Evolutionary conservation across 495 filamentous ascomycete genomes (phyloP).

Genomic region (Aspergillus panamensis): DNA sequence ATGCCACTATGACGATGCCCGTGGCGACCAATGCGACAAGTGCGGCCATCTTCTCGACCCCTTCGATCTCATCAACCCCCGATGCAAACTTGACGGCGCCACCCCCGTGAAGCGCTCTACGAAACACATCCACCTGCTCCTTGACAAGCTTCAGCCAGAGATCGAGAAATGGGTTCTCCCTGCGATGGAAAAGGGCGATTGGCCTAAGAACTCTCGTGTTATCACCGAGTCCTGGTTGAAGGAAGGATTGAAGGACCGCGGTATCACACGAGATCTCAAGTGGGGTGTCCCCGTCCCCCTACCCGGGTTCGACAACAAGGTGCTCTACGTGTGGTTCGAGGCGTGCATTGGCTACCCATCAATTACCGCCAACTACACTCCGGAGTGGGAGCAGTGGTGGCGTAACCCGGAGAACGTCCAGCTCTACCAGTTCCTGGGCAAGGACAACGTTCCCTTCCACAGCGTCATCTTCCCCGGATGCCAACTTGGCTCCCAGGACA

Average conservation of each 20-base stretch:
- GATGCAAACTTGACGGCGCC: constrained; percentile 81
- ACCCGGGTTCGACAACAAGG: constrained; percentile 69
- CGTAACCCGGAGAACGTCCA: constrained; percentile 81
- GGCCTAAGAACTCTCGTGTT: constrained; percentile 71
- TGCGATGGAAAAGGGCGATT: constrained; percentile 56
- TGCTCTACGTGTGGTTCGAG: constrained; percentile 98
- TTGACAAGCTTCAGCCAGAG: constrained; percentile 74
- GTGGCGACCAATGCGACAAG: constrained; percentile 84
- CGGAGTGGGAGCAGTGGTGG: constrained; percentile 96
- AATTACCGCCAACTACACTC: constrained; percentile 89
- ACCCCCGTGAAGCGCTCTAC: constrained; percentile 69
- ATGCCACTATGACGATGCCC: constrained; percentile 76
- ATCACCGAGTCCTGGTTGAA: constrained; percentile 78
- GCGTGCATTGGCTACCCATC: constrained; percentile 95
- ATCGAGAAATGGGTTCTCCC: constrained; percentile 68
- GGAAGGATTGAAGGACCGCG: constrained; percentile 74
- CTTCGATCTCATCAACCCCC: constrained; percentile 52
- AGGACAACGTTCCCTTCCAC: constrained; percentile 94
- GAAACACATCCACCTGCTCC: constrained; percentile 69
- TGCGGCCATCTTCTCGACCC: constrained; percentile 81
- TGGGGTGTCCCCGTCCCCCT: constrained; percentile 77
- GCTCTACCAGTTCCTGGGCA: constrained; percentile 97
- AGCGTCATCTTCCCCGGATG: constrained; percentile 87
- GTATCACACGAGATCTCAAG: constrained; percentile 88
- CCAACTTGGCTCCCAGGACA: constrained; percentile 76